Percentiles rank a stretch among this genome's conserved stretches.
phyloP scores from a whole-genome alignment of 768 basidiomycete genomes.

The Russula griseocarnosa region DNA sequence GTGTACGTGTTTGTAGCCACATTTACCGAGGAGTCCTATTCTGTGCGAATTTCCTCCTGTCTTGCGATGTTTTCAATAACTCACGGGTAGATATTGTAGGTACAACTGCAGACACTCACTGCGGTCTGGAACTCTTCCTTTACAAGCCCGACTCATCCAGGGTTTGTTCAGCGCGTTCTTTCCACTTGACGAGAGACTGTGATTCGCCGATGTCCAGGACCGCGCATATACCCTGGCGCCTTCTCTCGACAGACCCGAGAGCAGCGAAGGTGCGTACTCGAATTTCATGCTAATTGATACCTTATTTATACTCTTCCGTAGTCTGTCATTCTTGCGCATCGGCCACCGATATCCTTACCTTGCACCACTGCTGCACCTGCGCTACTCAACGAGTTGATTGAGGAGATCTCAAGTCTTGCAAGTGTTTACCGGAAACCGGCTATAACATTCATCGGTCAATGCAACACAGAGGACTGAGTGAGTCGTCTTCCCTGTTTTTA shows the following conservation, averaged over 20 bases:
- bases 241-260: slow-evolving; percentile 90
- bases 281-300: neutral
- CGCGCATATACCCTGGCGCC: slow-evolving; percentile 94
- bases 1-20: slow-evolving; percentile 86
- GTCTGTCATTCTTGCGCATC: slow-evolving; percentile 84
- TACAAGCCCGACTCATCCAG: slow-evolving; percentile 94
- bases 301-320: slow-evolving; percentile 31
- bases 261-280: slow-evolving; percentile 74
- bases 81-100: slow-evolving; percentile 28
- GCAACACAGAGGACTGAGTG: slow-evolving; percentile 59
- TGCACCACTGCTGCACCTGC: slow-evolving; percentile 85
- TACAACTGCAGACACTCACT: slow-evolving; percentile 78
- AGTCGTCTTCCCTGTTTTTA: slow-evolving; percentile 32
- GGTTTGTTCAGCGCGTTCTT: slow-evolving; percentile 87
- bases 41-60: slow-evolving; percentile 46
- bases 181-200: slow-evolving; percentile 93
- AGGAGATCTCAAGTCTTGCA: slow-evolving; percentile 83
- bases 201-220: slow-evolving; percentile 97
- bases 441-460: slow-evolving; percentile 91
- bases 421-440: slow-evolving; percentile 98
- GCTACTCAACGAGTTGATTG: slow-evolving; percentile 84
- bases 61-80: neutral
- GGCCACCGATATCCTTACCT: slow-evolving; percentile 91
- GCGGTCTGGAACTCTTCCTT: slow-evolving; percentile 94
- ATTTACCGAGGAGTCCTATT: slow-evolving; percentile 91